A percentile compares a stretch with the other conserved stretches of the same genome.
Evolutionary conservation across 2,329 filamentous ascomycete genomes (phyloP).

Genomic region (Penicillium freii): DNA sequence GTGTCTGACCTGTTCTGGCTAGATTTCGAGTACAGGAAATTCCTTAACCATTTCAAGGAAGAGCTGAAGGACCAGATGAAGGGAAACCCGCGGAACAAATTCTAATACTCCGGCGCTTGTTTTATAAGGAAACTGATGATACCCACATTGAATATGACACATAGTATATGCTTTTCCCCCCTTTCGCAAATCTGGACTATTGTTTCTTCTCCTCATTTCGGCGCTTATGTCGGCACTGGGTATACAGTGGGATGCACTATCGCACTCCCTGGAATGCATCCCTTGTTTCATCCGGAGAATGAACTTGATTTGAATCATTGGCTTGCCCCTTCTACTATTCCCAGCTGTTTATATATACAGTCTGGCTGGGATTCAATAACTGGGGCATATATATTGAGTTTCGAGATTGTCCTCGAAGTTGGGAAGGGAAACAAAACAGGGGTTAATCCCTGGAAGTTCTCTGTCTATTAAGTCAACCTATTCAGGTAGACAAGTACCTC

Average conservation of each 20-base stretch:
- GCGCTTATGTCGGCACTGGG: slow-evolving; percentile 14
- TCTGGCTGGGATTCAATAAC: slow-evolving; percentile 6
- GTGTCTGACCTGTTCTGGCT: slow-evolving; percentile 6
- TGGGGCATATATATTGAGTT: slow-evolving; percentile 1
- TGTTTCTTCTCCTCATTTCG: background rate
- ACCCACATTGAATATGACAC: slow-evolving; percentile 9
- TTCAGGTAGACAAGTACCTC: background rate
- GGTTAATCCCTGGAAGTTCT: background rate
- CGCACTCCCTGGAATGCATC: slow-evolving; percentile 20
- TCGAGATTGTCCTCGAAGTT: background rate
- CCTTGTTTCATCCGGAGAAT: slow-evolving; percentile 30
- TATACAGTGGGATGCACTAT: slow-evolving; percentile 25
- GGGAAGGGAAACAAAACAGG: background rate
- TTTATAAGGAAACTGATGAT: slow-evolving; percentile 9
- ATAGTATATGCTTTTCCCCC: background rate
- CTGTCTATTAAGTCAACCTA: background rate
- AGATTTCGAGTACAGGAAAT: slow-evolving; percentile 33
- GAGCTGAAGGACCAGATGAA: slow-evolving; percentile 45
- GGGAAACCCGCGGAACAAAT: slow-evolving; percentile 35
- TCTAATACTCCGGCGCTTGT: slow-evolving; percentile 21
- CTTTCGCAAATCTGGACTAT: background rate
- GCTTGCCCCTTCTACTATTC: slow-evolving; percentile 12
- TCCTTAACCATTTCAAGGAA: slow-evolving; percentile 43
- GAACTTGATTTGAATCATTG: background rate
- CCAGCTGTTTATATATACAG: background rate